Conservation (phyloP, 1,139 yeast genomes). For the Geotrichum phurueaensis region DNA sequence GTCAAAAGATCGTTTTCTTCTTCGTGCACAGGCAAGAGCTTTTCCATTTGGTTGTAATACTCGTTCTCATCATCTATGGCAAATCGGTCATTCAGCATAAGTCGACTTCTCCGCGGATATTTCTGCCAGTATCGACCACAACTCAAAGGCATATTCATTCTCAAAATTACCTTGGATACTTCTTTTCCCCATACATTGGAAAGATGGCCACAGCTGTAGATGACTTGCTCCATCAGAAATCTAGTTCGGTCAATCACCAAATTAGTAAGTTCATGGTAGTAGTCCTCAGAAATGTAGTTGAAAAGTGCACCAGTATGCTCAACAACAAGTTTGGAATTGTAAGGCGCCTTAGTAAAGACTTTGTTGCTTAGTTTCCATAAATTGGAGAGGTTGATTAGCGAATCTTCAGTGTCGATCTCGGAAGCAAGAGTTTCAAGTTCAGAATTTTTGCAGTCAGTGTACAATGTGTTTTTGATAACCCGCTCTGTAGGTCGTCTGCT, state of each 20-base stretch:
- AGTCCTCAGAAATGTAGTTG: background rate
- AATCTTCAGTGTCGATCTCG: background rate
- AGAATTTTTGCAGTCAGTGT: background rate
- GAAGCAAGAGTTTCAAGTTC: background rate
- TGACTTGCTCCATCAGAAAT: background rate
- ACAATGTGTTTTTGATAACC: background rate
- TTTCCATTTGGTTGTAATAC: slow-evolving; percentile 7
- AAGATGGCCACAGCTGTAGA: background rate
- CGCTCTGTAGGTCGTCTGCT: background rate
- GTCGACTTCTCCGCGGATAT: slow-evolving; percentile 6
- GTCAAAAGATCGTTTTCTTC: background rate
- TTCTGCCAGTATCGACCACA: slow-evolving; percentile 8
- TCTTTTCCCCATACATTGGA: background rate
- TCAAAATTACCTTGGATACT: background rate
- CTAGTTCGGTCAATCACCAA: slow-evolving; percentile 6
- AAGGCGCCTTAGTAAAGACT: slow-evolving; percentile 16
- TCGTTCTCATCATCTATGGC: background rate
- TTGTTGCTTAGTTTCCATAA: slow-evolving; percentile 14
- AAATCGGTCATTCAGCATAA: slow-evolving; percentile 6
- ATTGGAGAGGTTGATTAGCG: slow-evolving; percentile 8
- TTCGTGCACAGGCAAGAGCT: background rate
- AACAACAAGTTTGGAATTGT: slow-evolving; percentile 11
- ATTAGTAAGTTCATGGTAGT: slow-evolving; percentile 5
- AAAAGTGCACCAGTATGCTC: background rate
- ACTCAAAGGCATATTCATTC: slow-evolving; percentile 1